Evolutionary conservation across 2,329 filamentous ascomycete genomes (phyloP), one percentile per base, ranked within the genome.

Genomic region (Colletotrichum orbiculare): DNA sequence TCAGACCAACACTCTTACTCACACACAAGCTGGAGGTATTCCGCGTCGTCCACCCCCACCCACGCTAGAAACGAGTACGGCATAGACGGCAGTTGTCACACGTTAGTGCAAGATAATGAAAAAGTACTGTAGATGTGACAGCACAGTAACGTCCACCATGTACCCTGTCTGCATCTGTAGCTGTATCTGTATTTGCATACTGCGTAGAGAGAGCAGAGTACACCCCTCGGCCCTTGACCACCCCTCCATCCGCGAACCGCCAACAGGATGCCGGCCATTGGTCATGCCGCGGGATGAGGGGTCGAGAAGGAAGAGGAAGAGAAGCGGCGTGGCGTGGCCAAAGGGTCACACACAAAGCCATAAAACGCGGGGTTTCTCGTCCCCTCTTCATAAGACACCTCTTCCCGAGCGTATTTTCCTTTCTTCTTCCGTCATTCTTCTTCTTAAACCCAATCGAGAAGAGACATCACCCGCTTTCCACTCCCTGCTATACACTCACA

Each of bases 351-450:
- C 25, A 39, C 39, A 37, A 35, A 15, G 41, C 54, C 61, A 61
- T 64, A 64, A 64, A 64, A 64, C 61, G 61, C 57, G 61, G 61
- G 61, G 61, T 57, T 55, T n/a, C 56, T 59, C 61, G 38, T 64
- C 61, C 43, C 59, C 46, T 12, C 35, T 15, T n/a, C 13, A 10
- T n/a, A 25, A 4, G 25, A 25, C 25, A 2, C 15, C 15, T 33
- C 41, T 15, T 6, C 12, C 25, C 35, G 9, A 37, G 11, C 11
- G 54, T 42, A 15, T 13, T n/a, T 6, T 39, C 42, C 43, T 12
- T 37, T 25, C 34, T 49, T 42, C n/a, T 39, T 46, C 11, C 2
- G 10, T 49, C n/a, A 25, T 25, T 17, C n/a, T 54, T 34, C 17
- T 33, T 54, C 4, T 37, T 35, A 25, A 25, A 25, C 3, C 25